Evolutionary conservation across 352 stramenopile species (phyloP).

Genomic region (Phytophthora nicotianae): DNA sequence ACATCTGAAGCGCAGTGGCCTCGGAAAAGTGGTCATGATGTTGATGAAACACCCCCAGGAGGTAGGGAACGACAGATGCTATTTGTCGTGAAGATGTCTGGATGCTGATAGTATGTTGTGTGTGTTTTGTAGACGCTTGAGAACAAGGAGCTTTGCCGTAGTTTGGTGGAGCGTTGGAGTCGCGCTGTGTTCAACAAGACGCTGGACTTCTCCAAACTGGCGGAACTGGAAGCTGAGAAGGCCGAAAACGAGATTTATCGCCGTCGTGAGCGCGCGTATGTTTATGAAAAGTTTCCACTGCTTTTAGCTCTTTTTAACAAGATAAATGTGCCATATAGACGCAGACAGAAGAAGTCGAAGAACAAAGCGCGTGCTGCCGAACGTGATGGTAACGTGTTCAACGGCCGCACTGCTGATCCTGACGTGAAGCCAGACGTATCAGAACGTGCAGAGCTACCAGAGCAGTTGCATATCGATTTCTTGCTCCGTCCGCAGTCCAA

Average conservation of each 20-base stretch:
- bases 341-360: constrained; percentile 55
- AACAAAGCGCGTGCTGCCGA: constrained; percentile 27
- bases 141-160: constrained; percentile 88
- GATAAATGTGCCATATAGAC: constrained; percentile 20
- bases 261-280: constrained; percentile 55
- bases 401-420: constrained; percentile 25
- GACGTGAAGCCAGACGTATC: constrained; percentile 52
- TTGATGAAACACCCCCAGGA: constrained; percentile 89
- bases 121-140: constrained; percentile 57
- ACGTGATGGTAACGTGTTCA: constrained; percentile 62
- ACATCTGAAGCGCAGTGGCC: constrained; percentile 88
- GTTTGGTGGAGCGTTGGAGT: constrained; percentile 87
- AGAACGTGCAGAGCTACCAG: constrained; percentile 70
- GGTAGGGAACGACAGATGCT: constrained; percentile 32
- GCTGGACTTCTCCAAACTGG: constrained; percentile 85
- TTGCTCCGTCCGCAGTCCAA: constrained; percentile 84
- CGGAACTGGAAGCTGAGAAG: constrained; percentile 86
- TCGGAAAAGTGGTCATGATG: constrained; percentile 89
- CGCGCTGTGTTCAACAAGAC: constrained; percentile 91
- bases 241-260: constrained; percentile 78
- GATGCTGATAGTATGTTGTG: constrained; percentile 4
- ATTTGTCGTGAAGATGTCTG: background rate
- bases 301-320: constrained; percentile 7
- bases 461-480: constrained; percentile 84
- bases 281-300: background rate